A percentile compares a stretch with the other conserved stretches of the same genome.
Conservation (phyloP, 192 early-diverging fungal genomes). For the Coemansia sp. region DNA sequence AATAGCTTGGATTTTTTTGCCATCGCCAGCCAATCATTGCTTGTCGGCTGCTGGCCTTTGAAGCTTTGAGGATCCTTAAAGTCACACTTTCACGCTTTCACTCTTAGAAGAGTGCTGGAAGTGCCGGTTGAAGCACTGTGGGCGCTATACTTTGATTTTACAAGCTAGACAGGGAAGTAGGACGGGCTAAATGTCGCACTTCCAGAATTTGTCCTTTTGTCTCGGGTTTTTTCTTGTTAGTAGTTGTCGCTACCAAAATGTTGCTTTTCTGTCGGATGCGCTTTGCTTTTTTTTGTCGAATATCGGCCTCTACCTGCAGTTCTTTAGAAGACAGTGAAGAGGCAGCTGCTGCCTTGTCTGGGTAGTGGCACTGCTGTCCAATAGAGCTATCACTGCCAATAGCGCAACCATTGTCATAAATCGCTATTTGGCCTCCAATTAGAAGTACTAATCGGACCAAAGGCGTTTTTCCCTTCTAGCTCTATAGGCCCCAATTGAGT, state of each 20-base stretch:
- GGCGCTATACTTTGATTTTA: background rate
- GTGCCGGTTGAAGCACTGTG: background rate
- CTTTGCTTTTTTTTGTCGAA: background rate
- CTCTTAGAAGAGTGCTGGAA: no score
- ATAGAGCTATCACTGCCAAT: background rate
- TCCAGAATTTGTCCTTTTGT: constrained; percentile 13
- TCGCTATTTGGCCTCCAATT: no score
- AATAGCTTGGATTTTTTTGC: no score
- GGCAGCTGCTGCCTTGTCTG: background rate
- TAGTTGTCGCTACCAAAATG: no score
- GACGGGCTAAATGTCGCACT: constrained; percentile 22
- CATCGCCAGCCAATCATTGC: no score
- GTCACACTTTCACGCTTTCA: no score
- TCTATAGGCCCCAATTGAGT: background rate
- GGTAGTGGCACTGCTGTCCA: background rate
- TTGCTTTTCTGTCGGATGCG: no score
- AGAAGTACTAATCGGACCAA: no score
- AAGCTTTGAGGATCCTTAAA: no score
- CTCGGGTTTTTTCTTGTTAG: constrained; percentile 33
- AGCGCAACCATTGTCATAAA: background rate
- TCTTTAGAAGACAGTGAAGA: constrained; percentile 12
- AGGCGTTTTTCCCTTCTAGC: background rate
- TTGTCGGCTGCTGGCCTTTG: no score
- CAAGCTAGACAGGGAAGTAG: constrained; percentile 42
- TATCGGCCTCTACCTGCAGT: no score